Evolutionary conservation across 139 green algal genomes (phyloP).

Genomic region (Chlorella sp.): DNA sequence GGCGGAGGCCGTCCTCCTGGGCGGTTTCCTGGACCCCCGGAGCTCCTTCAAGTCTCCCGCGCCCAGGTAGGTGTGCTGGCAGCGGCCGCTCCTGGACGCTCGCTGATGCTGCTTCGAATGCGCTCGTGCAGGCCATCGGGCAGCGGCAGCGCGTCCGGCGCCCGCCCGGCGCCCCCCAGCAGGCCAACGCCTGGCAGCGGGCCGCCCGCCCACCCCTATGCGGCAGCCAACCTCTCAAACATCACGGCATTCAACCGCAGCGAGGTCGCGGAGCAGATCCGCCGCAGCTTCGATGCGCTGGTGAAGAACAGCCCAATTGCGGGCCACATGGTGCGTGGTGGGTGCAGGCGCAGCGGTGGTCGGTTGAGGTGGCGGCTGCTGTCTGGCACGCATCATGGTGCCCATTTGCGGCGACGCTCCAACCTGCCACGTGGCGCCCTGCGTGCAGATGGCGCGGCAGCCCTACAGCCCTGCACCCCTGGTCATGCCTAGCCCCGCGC

Average conservation of each 20-base stretch:
- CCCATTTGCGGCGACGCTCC: neutral
- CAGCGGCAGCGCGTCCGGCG: neutral
- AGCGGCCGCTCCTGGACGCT: too few relatives aligned
- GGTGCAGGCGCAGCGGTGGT: too few relatives aligned
- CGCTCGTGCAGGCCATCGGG: too few relatives aligned
- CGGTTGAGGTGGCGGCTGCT: neutral
- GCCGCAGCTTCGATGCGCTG: conserved; percentile 30
- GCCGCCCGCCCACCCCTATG: neutral
- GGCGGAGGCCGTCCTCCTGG: conserved; percentile 4
- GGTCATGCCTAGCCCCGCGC: neutral
- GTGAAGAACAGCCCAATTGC: conserved; percentile 30
- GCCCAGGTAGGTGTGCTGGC: neutral
- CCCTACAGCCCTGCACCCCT: neutral
- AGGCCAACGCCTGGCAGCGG: neutral
- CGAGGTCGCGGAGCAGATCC: conserved; percentile 34
- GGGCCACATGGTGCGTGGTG: conserved; percentile 11
- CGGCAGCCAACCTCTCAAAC: conserved; percentile 6
- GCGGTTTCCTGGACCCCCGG: too few relatives aligned
- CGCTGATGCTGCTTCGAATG: too few relatives aligned
- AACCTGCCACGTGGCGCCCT: neutral
- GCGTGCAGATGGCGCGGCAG: neutral
- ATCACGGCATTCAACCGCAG: conserved; percentile 25
- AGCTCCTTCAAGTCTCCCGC: conserved; percentile 18
- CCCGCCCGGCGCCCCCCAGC: neutral
- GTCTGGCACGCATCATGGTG: neutral